Evolutionary conservation across 2,329 filamentous ascomycete species (phyloP), one percentile per base, ranked within the genome.

Genomic region (Penicillium thymicola): DNA sequence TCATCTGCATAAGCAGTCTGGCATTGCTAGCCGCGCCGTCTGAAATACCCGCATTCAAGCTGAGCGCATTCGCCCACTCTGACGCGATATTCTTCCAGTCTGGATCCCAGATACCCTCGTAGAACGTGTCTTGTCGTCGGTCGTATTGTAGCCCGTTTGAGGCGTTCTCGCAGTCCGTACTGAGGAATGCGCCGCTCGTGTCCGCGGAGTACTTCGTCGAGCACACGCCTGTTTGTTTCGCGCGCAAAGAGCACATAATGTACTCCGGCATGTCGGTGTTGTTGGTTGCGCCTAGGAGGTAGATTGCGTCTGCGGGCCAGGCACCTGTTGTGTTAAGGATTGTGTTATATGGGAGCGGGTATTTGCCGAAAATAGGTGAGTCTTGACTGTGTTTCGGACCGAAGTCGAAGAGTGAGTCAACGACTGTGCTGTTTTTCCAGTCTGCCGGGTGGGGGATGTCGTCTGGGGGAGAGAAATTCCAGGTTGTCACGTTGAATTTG

Each of bases 331-430:
- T 74, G 65, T 89, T 89, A 41, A 81, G 74, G 6, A 90, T 71
- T 0, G 89, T 88, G 68, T 93, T 92, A 72, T 81, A 88, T 6
- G 81, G 72, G 1, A 75, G 70, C 0, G 89, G 89, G 27, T 78
- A 70, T 47, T 74, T 81, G 3, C 79, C 72, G 61, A 84, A 87
- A 6, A 82, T 77, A 0, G 81, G 85, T 7, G 82, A 81, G 0
- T 75, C 72, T 38, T 85, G 77, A 0, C 68, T 59, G 51, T 84
- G 79, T 32, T 79, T 71, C 1, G 77, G 65, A 0, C 85, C 85
- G 84, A 88, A 92, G 10, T 78, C 77, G 64, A 93, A 93, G 1
- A 92, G 74, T 3, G 89, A 81, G 63, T 92, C 88, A 0, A 90
- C 83, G 0, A 76, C 80, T 0, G 85, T 89, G 11, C 71, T 70